Evolutionary conservation across 176 grass and related monocot genomes (phyloP).

Genomic region (Musa beccarii): DNA sequence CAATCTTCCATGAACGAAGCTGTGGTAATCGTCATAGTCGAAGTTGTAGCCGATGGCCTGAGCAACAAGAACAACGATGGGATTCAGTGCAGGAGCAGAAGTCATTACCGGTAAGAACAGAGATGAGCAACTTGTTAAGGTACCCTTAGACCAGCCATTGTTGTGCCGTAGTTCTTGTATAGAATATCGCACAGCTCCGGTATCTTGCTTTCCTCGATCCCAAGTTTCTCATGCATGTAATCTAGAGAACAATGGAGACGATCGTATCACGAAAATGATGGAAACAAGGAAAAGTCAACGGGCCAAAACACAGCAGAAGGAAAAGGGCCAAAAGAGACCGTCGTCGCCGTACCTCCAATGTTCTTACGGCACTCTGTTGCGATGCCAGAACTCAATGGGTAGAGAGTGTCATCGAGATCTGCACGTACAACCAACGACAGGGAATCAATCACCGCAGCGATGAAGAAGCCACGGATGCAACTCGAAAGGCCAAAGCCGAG

Average conservation of each 20-base stretch:
- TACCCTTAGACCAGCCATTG: conserved; percentile 95
- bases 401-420: conserved; percentile 97
- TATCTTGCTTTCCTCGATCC: conserved; percentile 68
- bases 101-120: not conserved
- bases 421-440: conserved; percentile 15
- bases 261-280: not conserved
- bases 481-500: not conserved
- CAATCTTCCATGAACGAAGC: conserved; percentile 88
- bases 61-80: not conserved
- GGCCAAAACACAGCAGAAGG: not conserved
- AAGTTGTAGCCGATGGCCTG: conserved; percentile 88
- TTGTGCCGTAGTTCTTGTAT: conserved; percentile 91
- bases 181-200: conserved; percentile 57
- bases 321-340: not conserved
- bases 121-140: not conserved
- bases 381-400: conserved; percentile 82
- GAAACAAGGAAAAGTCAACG: not conserved
- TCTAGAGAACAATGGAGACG: conserved; percentile 21
- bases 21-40: conserved; percentile 89
- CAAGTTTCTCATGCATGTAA: conserved; percentile 88
- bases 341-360: conserved; percentile 40
- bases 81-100: not conserved
- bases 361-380: conserved; percentile 58
- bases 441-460: not conserved
- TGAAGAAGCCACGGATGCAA: not conserved